A percentile compares a stretch with the other conserved stretches of the same genome.
These are phyloP conservation scores for Reticulascus tulasneorum DNA, from an alignment of 2,329 filamentous ascomycete species.

Conservation along the genomic window DNA sequence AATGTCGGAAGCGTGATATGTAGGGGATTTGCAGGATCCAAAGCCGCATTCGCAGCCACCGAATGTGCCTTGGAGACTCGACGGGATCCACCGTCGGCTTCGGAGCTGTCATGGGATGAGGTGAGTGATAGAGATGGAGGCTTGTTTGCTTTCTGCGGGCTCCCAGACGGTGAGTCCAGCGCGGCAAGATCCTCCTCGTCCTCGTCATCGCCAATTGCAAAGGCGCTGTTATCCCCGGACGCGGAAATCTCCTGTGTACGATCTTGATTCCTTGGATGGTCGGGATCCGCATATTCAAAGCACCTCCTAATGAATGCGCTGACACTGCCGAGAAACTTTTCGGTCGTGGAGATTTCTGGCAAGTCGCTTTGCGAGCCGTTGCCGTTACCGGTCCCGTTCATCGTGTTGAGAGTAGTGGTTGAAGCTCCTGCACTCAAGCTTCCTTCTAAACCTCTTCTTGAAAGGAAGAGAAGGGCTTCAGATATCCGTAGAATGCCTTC, in stretches of 20 bases:
- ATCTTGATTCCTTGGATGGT: constrained; percentile 62
- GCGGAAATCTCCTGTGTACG: constrained; percentile 24
- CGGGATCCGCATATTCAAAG: constrained; percentile 97
- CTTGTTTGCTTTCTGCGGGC: constrained; percentile 38
- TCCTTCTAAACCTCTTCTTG: constrained; percentile 79
- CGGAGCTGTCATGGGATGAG: constrained; percentile 17
- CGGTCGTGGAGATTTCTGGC: constrained; percentile 64
- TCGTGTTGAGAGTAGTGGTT: constrained; percentile 48
- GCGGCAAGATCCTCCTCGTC: constrained; percentile 61
- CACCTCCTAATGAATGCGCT: constrained; percentile 94
- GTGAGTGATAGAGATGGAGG: constrained; percentile 32
- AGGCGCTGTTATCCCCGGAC: constrained; percentile 42
- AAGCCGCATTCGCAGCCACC: constrained; percentile 79
- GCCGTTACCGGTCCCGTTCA: constrained; percentile 39
- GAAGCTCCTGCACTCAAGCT: constrained; percentile 63
- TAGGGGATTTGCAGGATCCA: constrained; percentile 88
- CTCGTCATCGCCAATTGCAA: constrained; percentile 72
- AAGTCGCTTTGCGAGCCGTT: constrained; percentile 33
- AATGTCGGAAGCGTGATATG: constrained; percentile 97
- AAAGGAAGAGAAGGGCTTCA: constrained; percentile 89
- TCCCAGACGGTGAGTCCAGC: constrained; percentile 45
- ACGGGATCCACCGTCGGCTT: constrained; percentile 17
- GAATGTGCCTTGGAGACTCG: constrained; percentile 60
- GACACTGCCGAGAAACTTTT: constrained; percentile 86
- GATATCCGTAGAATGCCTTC: constrained; percentile 95